Conservation (phyloP, 306 rosid species). For the Biancaea sappan region DNA sequence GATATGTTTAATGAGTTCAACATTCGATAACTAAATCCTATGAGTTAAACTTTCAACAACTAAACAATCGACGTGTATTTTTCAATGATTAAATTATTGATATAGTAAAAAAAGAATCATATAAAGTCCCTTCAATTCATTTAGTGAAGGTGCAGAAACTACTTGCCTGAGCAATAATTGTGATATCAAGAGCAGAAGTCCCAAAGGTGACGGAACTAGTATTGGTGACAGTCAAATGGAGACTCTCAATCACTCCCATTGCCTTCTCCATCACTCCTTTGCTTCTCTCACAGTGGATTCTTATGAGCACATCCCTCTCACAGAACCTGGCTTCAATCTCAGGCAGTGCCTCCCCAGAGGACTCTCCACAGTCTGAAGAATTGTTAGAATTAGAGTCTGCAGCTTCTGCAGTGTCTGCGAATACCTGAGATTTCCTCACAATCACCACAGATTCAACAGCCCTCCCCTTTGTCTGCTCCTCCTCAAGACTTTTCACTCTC, state of each 20-base stretch:
- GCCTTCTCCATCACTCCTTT: slow-evolving; percentile 70
- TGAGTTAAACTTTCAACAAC: too few species aligned
- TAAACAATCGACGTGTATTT: too few species aligned
- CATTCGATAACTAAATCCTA: too few species aligned
- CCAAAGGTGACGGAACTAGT: slow-evolving; percentile 77
- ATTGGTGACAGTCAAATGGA: slow-evolving; percentile 64
- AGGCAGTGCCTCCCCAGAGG: slow-evolving; percentile 58
- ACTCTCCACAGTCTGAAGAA: slow-evolving; percentile 26
- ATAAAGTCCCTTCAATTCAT: too few species aligned
- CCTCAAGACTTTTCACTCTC: slow-evolving; percentile 74
- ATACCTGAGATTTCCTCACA: slow-evolving; percentile 65
- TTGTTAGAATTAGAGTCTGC: slow-evolving; percentile 38
- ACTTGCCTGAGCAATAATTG: slow-evolving; percentile 89
- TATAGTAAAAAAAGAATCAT: too few species aligned
- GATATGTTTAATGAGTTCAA: too few species aligned
- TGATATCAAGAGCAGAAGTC: slow-evolving; percentile 70
- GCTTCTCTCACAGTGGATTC: slow-evolving; percentile 81
- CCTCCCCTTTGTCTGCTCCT: slow-evolving; percentile 62
- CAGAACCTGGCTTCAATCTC: slow-evolving; percentile 86
- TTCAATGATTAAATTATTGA: too few species aligned
- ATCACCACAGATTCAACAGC: slow-evolving; percentile 68
- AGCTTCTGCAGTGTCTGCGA: slow-evolving; percentile 31
- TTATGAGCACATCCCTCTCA: slow-evolving; percentile 77
- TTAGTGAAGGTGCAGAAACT: background rate
- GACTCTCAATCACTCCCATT: slow-evolving; percentile 67